phyloP scores from a whole-genome alignment of 176 grass and related monocot species.

The Olyra latifolia region DNA sequence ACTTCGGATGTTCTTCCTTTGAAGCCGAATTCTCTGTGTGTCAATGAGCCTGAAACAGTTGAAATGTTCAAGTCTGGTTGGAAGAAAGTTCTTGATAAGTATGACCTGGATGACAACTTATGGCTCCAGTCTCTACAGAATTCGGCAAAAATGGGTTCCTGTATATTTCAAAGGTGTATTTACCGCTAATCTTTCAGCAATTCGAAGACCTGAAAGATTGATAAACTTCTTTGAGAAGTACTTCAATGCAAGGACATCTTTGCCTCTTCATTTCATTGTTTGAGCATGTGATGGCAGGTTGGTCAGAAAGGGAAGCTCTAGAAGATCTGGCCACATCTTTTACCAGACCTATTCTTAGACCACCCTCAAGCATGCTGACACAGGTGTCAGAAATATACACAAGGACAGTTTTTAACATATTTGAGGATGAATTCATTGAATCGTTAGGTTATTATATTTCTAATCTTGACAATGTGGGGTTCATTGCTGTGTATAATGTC shows the following conservation, averaged over 20 bases:
- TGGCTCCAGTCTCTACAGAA: conserved; percentile 61
- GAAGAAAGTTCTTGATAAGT: conserved; percentile 53
- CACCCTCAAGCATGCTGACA: conserved; percentile 59
- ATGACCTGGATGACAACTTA: conserved; percentile 47
- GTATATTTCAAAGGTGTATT: conserved; percentile 59
- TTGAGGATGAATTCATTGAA: conserved; percentile 61
- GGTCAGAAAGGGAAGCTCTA: conserved; percentile 58
- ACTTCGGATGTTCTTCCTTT: conserved; percentile 43
- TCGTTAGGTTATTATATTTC: conserved; percentile 58
- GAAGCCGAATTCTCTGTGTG: conserved; percentile 46
- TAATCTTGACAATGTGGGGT: conserved; percentile 45
- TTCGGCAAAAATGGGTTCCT: conserved; percentile 55
- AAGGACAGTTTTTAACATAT: conserved; percentile 50
- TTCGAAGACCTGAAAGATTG: conserved; percentile 51
- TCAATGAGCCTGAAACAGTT: conserved; percentile 44
- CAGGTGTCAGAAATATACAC: conserved; percentile 57
- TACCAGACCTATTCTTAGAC: conserved; percentile 55
- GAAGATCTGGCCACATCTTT: conserved; percentile 72
- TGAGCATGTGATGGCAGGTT: conserved; percentile 66
- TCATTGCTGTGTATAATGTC: conserved; percentile 47
- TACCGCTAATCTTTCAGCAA: conserved; percentile 50
- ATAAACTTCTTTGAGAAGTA: conserved; percentile 54
- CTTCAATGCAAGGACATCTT: conserved; percentile 49
- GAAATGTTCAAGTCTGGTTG: conserved; percentile 61
- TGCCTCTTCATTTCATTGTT: conserved; percentile 68